These are phyloP conservation scores for Circinella minor DNA, from an alignment of 371 early-diverging fungal genomes.

Conservation along the genomic window DNA sequence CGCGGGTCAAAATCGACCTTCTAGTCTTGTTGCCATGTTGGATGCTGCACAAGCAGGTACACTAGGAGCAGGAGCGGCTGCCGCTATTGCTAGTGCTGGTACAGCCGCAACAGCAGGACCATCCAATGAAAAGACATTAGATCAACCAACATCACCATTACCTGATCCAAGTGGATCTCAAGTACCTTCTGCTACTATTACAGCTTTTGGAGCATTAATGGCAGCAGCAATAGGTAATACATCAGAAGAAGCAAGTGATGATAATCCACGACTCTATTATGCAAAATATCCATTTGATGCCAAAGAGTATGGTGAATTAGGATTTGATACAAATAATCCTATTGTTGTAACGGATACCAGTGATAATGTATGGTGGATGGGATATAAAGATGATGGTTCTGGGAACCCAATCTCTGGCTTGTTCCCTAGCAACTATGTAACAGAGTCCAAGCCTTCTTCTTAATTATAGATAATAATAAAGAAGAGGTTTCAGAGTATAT, in stretches of 20 bases:
- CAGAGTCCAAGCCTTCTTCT: slow-evolving; percentile 24
- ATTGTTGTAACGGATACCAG: slow-evolving; percentile 79
- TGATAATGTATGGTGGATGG: slow-evolving; percentile 89
- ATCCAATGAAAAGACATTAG: slow-evolving; percentile 11
- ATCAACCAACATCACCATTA: not conserved
- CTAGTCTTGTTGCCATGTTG: slow-evolving; percentile 32
- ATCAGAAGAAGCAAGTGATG: slow-evolving; percentile 30
- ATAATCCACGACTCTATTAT: slow-evolving; percentile 57
- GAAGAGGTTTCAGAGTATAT: not conserved
- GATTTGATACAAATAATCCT: slow-evolving; percentile 66
- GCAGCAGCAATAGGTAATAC: slow-evolving; percentile 40
- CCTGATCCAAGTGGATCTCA: not conserved
- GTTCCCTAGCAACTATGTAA: slow-evolving; percentile 49
- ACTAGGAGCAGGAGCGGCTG: slow-evolving; percentile 24
- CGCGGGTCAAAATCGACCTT: slow-evolving; percentile 22
- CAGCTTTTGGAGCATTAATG: slow-evolving; percentile 19
- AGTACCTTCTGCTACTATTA: slow-evolving; percentile 51
- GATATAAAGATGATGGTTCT: slow-evolving; percentile 66
- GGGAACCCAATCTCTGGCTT: slow-evolving; percentile 40
- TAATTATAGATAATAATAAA: slow-evolving; percentile 1
- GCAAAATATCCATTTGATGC: slow-evolving; percentile 78
- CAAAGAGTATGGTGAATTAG: slow-evolving; percentile 77
- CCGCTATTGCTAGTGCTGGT: slow-evolving; percentile 20
- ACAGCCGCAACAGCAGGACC: slow-evolving; percentile 12
- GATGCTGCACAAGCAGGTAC: slow-evolving; percentile 34